Conservation (phyloP, 371 early-diverging fungal genomes). For the Dichotomocladium elegans region DNA sequence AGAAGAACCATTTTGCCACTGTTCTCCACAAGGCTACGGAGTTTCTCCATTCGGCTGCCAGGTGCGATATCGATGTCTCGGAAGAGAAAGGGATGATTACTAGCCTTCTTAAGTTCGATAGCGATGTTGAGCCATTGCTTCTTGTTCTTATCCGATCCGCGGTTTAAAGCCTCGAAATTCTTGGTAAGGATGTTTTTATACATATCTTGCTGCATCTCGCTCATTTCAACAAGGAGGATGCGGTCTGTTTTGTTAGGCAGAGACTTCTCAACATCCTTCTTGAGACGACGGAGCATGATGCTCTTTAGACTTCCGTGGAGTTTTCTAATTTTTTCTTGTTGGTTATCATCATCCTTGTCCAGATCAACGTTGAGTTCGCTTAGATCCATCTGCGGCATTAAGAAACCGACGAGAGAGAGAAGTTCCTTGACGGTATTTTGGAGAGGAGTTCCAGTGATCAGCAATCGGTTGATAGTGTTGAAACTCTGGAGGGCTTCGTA, state of each 20-base stretch:
- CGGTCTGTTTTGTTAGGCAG: constrained; percentile 93
- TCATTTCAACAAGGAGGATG: constrained; percentile 91
- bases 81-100: constrained; percentile 98
- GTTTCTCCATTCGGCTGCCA: constrained; percentile 64
- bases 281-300: constrained; percentile 92
- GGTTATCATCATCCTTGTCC: constrained; percentile 59
- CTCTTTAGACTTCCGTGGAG: constrained; percentile 82
- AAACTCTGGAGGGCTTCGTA: constrained; percentile 80
- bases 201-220: constrained; percentile 84
- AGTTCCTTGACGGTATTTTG: constrained; percentile 89
- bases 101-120: constrained; percentile 97
- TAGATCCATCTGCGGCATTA: constrained; percentile 82
- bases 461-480: constrained; percentile 70
- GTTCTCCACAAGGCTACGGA: constrained; percentile 78
- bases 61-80: constrained; percentile 80
- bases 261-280: constrained; percentile 97
- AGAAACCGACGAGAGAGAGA: constrained; percentile 73
- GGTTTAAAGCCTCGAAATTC: constrained; percentile 88
- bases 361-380: constrained; percentile 55
- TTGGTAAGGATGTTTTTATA: constrained; percentile 92
- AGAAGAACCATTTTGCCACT: constrained; percentile 96
- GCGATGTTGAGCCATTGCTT: constrained; percentile 92
- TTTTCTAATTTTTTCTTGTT: constrained; percentile 81
- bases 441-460: constrained; percentile 90
- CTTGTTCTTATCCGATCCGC: constrained; percentile 77